Conservation (phyloP, 2,329 filamentous ascomycete species). For the Trichoderma semiorbis region DNA sequence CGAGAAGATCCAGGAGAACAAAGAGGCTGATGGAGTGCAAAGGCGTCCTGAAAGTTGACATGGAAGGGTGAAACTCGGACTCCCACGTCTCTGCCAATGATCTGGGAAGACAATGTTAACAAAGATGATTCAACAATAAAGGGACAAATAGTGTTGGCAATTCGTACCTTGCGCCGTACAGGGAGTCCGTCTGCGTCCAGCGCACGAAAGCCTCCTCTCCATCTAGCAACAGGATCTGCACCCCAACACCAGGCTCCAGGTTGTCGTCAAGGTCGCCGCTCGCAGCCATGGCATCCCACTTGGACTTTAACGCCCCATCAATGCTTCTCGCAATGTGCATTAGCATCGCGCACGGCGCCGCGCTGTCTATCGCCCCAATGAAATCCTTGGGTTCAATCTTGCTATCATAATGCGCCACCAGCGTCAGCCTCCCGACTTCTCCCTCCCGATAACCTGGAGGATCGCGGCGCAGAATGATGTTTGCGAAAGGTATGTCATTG, state of each 20-base stretch:
- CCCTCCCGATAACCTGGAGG: slow-evolving; percentile 75
- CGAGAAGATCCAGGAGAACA: slow-evolving; percentile 86
- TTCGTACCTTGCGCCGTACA: slow-evolving; percentile 78
- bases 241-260: slow-evolving; percentile 72
- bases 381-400: slow-evolving; percentile 79
- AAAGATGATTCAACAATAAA: background rate
- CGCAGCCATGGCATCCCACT: slow-evolving; percentile 72
- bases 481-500: slow-evolving; percentile 74
- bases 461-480: slow-evolving; percentile 82
- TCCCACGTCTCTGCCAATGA: slow-evolving; percentile 84
- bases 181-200: slow-evolving; percentile 78
- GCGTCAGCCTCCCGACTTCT: slow-evolving; percentile 74
- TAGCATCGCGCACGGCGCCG: slow-evolving; percentile 89
- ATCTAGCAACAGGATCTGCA: slow-evolving; percentile 88
- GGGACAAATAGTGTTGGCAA: background rate
- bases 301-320: slow-evolving; percentile 72
- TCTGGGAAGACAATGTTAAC: slow-evolving; percentile 28
- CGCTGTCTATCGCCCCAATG: slow-evolving; percentile 90
- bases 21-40: slow-evolving; percentile 82
- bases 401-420: slow-evolving; percentile 94
- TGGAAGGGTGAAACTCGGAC: slow-evolving; percentile 59
- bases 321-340: slow-evolving; percentile 80
- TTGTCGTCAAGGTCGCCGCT: slow-evolving; percentile 50
- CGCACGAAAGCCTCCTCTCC: slow-evolving; percentile 86
- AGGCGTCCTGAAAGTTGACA: slow-evolving; percentile 71